A percentile compares a stretch with the other conserved stretches of the same genome.
phyloP scores from a whole-genome alignment of 1,284 basidiomycete species.

The Boletus holoroseus region DNA sequence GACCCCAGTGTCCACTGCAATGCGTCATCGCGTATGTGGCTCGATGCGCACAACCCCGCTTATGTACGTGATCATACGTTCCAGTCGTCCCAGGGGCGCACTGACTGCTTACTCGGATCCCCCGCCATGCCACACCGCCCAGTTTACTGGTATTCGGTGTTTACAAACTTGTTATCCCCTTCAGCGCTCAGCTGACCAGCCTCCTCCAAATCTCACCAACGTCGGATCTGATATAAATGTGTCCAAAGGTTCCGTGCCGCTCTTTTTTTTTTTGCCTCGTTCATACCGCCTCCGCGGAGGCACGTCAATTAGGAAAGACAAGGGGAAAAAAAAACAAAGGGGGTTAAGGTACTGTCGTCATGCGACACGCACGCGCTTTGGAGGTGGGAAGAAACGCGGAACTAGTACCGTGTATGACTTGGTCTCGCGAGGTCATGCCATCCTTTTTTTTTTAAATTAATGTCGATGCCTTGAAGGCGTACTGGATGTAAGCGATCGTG shows the following conservation, averaged over 20 bases:
- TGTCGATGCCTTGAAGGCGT: not conserved
- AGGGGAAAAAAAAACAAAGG: not conserved
- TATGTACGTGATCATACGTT: not conserved
- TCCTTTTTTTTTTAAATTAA: no score
- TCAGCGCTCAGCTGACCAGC: conserved; percentile 8
- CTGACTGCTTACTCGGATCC: no score
- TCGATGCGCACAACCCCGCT: no score
- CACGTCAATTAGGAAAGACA: conserved; percentile 1
- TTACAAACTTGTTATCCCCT: not conserved
- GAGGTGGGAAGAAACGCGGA: conserved; percentile 9
- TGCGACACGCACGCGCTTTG: conserved; percentile 2
- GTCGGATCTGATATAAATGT: conserved; percentile 15
- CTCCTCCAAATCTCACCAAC: conserved; percentile 6
- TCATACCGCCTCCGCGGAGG: conserved; percentile 11
- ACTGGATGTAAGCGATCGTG: not conserved
- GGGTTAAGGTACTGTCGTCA: conserved; percentile 18
- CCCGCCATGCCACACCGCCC: no score
- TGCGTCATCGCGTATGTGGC: no score
- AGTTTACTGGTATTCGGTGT: not conserved
- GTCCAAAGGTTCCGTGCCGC: not conserved
- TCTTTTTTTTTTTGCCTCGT: not conserved
- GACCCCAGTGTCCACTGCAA: no score
- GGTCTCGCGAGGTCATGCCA: no score
- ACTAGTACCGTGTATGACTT: no score
- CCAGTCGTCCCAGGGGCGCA: not conserved